Base-by-base conservation (phyloP, 2,329 filamentous ascomycete genomes). In the Pyrenochaeta sp. region DNA sequence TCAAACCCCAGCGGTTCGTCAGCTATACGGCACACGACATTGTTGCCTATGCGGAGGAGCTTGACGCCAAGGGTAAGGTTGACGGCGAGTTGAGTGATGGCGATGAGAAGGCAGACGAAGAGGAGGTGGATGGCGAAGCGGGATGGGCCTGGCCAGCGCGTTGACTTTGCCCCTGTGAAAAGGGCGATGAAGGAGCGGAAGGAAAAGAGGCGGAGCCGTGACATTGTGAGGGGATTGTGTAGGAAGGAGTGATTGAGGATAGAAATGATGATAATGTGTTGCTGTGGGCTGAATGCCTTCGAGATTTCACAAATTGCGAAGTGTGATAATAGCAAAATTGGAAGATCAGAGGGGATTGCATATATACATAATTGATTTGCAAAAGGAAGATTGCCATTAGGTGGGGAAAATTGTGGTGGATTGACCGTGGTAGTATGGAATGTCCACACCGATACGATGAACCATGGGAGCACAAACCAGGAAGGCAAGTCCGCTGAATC, bases 121-220 rank as follows among this genome's bases (percentile, higher is more conserved):
- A 57, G 45, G n/a, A 54, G 24, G 12, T 13, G 24, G 8, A 28
- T 15, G 22, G 42, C 42, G 42, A 44, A 15, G 50, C 36, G n/a
- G 12, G 50, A 54, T 5, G 30, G 19, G 5, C 42, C 47, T 4
- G 54, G 58, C 58, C 58, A 60, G 34, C n/a, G 15, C 9, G 58
- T 47, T 2, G 58, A 56, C 12, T 34, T 43, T 22, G 58, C 43
- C 22, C 24, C 5, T 1, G n/a, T n/a, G 54, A 45, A 46, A 34
- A 57, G 34, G 13, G 32, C 27, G 49, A 55, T 19, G 36, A 34
- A 25, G 1, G 52, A 30, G 15, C 32, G 52, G 15, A 49, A 47
- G 13, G 32, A 25, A 46, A 45, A 44, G 12, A 37, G 32, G 5
- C 19, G 34, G 9, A 15, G 9, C 50, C 9, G 49, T 19, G 46